Percentiles rank a stretch among this genome's conserved stretches.
Evolutionary conservation across 768 basidiomycete genomes (phyloP).

Genomic region (Pleurotus cornucopiae): DNA sequence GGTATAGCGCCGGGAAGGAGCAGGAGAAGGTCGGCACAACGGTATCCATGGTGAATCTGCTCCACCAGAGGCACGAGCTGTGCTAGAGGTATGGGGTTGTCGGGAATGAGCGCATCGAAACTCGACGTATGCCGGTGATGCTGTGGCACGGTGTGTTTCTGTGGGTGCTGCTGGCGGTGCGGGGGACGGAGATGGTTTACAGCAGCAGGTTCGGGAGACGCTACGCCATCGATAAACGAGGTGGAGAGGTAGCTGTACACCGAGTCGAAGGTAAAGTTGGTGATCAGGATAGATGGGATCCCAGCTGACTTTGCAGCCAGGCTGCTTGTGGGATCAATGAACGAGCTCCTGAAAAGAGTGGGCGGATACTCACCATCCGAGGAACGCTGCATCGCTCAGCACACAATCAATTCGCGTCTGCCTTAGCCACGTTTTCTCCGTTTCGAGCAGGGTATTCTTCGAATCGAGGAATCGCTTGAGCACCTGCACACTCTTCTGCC

Average conservation of each 20-base stretch:
- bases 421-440: slow-evolving; percentile 57
- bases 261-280: slow-evolving; percentile 84
- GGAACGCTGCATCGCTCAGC: slow-evolving; percentile 73
- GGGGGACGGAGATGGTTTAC: slow-evolving; percentile 6
- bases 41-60: slow-evolving; percentile 63
- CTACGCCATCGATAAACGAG: slow-evolving; percentile 37
- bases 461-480: slow-evolving; percentile 52
- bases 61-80: slow-evolving; percentile 57
- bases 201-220: slow-evolving; percentile 10
- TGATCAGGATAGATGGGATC: slow-evolving; percentile 69
- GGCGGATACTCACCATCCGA: slow-evolving; percentile 56
- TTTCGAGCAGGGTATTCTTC: slow-evolving; percentile 49
- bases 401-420: slow-evolving; percentile 52
- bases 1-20: slow-evolving; percentile 73
- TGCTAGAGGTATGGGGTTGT: slow-evolving; percentile 47
- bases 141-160: slow-evolving; percentile 8
- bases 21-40: slow-evolving; percentile 66
- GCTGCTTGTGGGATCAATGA: slow-evolving; percentile 27
- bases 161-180: neutral
- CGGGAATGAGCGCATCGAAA: slow-evolving; percentile 34
- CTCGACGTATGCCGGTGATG: slow-evolving; percentile 10
- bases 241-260: slow-evolving; percentile 76
- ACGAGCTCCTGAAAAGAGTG: neutral
- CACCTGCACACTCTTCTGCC: slow-evolving; percentile 61
- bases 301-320: slow-evolving; percentile 60